phyloP scores from a whole-genome alignment of 2,329 filamentous ascomycete genomes.

The Emmonsia crescens region DNA sequence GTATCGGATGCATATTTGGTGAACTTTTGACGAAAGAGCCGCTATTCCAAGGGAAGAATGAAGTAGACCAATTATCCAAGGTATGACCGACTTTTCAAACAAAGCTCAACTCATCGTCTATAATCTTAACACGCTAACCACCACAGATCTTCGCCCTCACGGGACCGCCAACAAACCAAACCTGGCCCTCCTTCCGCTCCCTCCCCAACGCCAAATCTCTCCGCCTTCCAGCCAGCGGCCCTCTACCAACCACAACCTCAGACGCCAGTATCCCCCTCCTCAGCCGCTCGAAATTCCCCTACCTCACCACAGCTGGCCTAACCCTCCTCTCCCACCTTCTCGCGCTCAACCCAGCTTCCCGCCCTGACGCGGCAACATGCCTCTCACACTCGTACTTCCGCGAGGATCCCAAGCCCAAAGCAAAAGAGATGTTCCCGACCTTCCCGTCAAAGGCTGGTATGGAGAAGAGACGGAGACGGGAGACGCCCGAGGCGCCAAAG shows the following conservation, averaged over 20 bases:
- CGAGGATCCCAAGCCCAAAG: slow-evolving; percentile 83
- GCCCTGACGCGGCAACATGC: slow-evolving; percentile 63
- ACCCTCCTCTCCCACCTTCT: slow-evolving; percentile 59
- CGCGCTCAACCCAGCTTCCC: slow-evolving; percentile 58
- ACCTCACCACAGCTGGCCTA: slow-evolving; percentile 65
- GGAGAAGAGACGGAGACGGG: slow-evolving; percentile 62
- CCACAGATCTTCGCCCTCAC: slow-evolving; percentile 70
- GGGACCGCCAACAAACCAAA: slow-evolving; percentile 69
- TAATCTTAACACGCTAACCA: slow-evolving; percentile 5
- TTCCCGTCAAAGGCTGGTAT: slow-evolving; percentile 92
- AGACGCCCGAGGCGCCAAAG: slow-evolving; percentile 72
- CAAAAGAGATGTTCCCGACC: slow-evolving; percentile 86
- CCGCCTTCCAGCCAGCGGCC: slow-evolving; percentile 46
- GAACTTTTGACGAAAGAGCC: slow-evolving; percentile 79
- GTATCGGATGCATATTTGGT: slow-evolving; percentile 87
- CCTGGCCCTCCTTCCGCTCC: slow-evolving; percentile 77
- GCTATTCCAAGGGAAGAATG: slow-evolving; percentile 76
- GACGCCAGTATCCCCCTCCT: slow-evolving; percentile 38
- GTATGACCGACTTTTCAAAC: slow-evolving; percentile 22
- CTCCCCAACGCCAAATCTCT: slow-evolving; percentile 78
- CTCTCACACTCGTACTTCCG: slow-evolving; percentile 73
- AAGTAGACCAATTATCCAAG: slow-evolving; percentile 77
- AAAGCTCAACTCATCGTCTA: not conserved
- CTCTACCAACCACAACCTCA: slow-evolving; percentile 25
- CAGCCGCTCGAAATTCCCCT: slow-evolving; percentile 68